Percentiles rank a stretch among this genome's conserved stretches.
Evolutionary conservation across 768 basidiomycete genomes (phyloP).

Genomic region (Rhizopogon vulgaris): DNA sequence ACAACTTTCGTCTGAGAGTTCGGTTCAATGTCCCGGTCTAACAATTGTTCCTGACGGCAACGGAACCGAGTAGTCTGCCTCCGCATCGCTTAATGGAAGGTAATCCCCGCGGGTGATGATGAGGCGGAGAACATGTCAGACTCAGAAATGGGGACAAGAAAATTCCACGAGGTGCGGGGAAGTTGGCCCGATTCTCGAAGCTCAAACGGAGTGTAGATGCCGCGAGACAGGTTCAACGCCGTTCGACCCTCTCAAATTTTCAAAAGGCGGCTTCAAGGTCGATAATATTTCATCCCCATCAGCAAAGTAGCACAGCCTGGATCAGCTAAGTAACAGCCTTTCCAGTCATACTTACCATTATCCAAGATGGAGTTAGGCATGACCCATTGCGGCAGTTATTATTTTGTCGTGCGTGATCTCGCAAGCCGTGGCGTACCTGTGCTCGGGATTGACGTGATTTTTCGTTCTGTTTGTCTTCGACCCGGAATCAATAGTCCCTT

Average conservation of each 20-base stretch:
- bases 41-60: neutral
- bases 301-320: too few species aligned
- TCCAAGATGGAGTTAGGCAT: neutral
- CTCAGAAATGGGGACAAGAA: neutral
- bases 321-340: neutral
- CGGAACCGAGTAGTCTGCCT: neutral
- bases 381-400: neutral
- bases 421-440: constrained; percentile 14
- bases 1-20: too few species aligned
- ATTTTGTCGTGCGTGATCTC: constrained; percentile 6
- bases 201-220: neutral
- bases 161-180: neutral
- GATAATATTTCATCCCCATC: too few species aligned
- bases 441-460: constrained; percentile 9
- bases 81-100: neutral
- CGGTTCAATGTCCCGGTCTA: too few species aligned
- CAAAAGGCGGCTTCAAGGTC: too few species aligned
- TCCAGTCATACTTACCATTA: neutral
- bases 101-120: neutral
- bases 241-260: neutral
- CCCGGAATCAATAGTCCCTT: constrained; percentile 16
- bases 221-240: neutral
- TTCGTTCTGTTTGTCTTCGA: constrained; percentile 12
- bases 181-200: neutral
- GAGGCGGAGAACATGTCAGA: neutral